These are phyloP conservation scores for Aureoboletus auriporus DNA, from an alignment of 768 basidiomycete species.

Conservation along the genomic window DNA sequence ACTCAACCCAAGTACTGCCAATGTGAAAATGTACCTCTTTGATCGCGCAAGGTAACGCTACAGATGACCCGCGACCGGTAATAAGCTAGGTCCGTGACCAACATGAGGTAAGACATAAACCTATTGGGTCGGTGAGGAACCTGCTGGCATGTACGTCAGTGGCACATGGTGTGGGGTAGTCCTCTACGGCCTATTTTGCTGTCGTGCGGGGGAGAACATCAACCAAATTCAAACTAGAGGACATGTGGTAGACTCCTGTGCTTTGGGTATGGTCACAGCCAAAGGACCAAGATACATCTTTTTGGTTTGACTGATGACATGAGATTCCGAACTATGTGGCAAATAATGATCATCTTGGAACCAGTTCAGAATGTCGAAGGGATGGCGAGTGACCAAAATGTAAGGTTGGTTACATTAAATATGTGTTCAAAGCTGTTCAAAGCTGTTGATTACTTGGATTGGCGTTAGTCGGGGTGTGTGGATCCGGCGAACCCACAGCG, in stretches of 20 bases:
- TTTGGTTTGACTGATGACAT: not conserved
- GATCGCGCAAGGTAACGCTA: not conserved
- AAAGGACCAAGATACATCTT: not conserved
- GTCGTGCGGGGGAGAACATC: not conserved
- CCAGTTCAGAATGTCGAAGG: not conserved
- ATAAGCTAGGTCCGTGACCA: not conserved
- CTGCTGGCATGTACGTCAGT: constrained; percentile 3
- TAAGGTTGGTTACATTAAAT: constrained; percentile 2
- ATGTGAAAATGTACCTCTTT: too few species aligned
- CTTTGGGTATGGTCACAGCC: not conserved
- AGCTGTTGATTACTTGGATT: not conserved
- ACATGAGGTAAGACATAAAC: constrained; percentile 1
- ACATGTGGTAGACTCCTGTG: not conserved
- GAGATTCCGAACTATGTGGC: not conserved
- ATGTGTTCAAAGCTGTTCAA: not conserved
- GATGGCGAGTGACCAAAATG: not conserved
- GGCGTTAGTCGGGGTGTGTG: not conserved
- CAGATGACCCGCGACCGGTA: constrained; percentile 1
- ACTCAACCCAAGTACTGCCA: not conserved
- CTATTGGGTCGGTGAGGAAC: not conserved
- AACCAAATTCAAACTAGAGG: constrained; percentile 8
- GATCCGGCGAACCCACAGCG: too few species aligned
- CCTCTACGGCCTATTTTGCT: not conserved
- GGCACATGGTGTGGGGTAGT: not conserved
- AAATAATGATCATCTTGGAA: not conserved